Conservation (phyloP, 768 basidiomycete species). For the Kwoniella mangroviensis region DNA sequence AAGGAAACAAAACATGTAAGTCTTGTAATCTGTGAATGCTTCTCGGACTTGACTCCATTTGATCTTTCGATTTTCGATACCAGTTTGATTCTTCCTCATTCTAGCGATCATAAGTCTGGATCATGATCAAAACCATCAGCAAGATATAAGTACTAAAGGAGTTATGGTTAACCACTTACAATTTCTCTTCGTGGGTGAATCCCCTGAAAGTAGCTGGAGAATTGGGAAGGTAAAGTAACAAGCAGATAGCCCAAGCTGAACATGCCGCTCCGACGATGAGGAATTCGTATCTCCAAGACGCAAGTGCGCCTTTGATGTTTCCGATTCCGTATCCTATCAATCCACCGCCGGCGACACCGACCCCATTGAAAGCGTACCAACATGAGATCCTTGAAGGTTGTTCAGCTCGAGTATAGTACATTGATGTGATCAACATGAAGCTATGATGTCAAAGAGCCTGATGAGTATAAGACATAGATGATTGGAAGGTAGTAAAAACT, state of each 20-base stretch:
- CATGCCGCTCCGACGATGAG: conserved; percentile 49
- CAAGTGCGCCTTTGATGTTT: conserved; percentile 55
- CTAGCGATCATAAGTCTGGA: conserved; percentile 54
- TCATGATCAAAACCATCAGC: not conserved
- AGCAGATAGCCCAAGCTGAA: conserved; percentile 50
- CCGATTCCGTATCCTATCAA: conserved; percentile 59
- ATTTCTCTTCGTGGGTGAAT: conserved; percentile 55
- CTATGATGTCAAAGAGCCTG: conserved; percentile 11
- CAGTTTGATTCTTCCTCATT: conserved; percentile 56
- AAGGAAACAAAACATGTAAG: conserved; percentile 55
- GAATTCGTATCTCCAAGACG: conserved; percentile 59
- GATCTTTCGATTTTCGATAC: conserved; percentile 55
- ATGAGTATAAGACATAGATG: not conserved
- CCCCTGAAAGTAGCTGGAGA: conserved; percentile 55
- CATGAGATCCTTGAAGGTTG: conserved; percentile 59
- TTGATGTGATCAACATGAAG: conserved; percentile 59
- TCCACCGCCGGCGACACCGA: conserved; percentile 60
- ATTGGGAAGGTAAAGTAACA: conserved; percentile 54
- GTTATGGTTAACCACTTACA: conserved; percentile 18
- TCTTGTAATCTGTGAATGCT: conserved; percentile 54
- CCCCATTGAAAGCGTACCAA: conserved; percentile 60
- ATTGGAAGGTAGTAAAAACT: not conserved
- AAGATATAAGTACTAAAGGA: not conserved
- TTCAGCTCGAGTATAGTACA: conserved; percentile 60
- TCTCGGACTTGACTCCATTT: conserved; percentile 55